Evolutionary conservation across 2,329 filamentous ascomycete species (phyloP), one percentile per base, ranked within the genome.

Genomic region (Hypoxylon sp.): DNA sequence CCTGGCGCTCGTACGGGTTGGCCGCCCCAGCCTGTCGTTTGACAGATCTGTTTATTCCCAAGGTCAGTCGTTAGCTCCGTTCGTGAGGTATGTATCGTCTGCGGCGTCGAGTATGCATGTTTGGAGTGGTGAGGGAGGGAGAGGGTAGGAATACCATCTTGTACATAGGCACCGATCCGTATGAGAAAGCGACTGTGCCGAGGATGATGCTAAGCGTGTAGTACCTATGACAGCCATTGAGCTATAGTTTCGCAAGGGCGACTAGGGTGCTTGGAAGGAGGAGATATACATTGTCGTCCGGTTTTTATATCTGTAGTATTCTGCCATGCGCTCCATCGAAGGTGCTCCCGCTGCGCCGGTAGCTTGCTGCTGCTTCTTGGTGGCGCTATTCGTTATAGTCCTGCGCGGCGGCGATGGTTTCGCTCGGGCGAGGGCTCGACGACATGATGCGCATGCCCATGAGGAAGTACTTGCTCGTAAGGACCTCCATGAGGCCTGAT

Each of bases 1-100:
- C 88, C 88, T 19, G 91, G 87, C 13, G 93, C 93, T 77, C 94
- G 93, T 70, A 98, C 88, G 32, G 95, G 95, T 78, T 97, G 93
- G 43, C 95, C 95, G 74, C 93, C 93, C 93, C 93, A 98, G 75
- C 95, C 92, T 11, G 91, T 94, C 14, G 92, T 92, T 82, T 92
- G 89, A 82, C 92, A 95, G 76, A 95, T 94, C 89, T 93, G 71
- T 51, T 51, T 9, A 3, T 30, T 30, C 7, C 9, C 38, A 9
- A 2, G 43, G 25, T 28, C 9, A 49, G 19, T 14, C 21, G n/a
- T 17, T 46, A 46, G 38, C 13, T 46, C 5, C 3, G 17, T 46
- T 10, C 21, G 5, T 4, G 17, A 30, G 28, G 28, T 30, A 30
- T 30, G 28, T 30, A 30, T 30, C 6, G 28, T 30, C 5, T 30